Conservation (phyloP, 2,329 filamentous ascomycete genomes). For the Pseudogymnoascus sp. region DNA sequence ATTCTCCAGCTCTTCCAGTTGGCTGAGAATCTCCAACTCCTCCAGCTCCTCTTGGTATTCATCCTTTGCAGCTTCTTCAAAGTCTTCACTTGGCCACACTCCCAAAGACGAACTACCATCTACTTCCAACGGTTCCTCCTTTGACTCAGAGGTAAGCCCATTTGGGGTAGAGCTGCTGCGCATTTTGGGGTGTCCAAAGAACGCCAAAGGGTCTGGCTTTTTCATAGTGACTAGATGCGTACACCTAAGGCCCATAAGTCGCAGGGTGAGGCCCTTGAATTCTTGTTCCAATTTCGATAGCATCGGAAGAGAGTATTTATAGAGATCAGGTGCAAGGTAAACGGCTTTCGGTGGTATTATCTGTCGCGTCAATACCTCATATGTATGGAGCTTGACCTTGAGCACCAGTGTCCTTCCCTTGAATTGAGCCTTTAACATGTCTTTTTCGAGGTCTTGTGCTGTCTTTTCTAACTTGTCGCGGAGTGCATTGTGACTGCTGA, state of each 20-base stretch:
- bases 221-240: constrained; percentile 83
- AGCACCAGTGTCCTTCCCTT: constrained; percentile 87
- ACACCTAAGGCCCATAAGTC: constrained; percentile 82
- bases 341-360: constrained; percentile 66
- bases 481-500: constrained; percentile 60
- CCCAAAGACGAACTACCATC: constrained; percentile 51
- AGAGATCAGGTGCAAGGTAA: constrained; percentile 70
- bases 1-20: constrained; percentile 40
- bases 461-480: constrained; percentile 71
- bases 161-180: constrained; percentile 15
- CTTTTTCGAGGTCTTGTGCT: constrained; percentile 79
- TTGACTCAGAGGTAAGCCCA: constrained; percentile 22
- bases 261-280: constrained; percentile 67
- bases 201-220: constrained; percentile 66
- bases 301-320: constrained; percentile 74
- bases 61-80: constrained; percentile 53
- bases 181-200: constrained; percentile 57
- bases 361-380: constrained; percentile 83
- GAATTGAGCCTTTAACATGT: constrained; percentile 69
- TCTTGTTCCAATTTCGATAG: constrained; percentile 78
- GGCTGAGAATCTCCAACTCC: constrained; percentile 54
- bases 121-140: constrained; percentile 31
- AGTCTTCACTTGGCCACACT: constrained; percentile 59
- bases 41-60: constrained; percentile 54
- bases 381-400: constrained; percentile 91